Conservation (phyloP, 148 eudicot species). For the Agrostemma githago region DNA sequence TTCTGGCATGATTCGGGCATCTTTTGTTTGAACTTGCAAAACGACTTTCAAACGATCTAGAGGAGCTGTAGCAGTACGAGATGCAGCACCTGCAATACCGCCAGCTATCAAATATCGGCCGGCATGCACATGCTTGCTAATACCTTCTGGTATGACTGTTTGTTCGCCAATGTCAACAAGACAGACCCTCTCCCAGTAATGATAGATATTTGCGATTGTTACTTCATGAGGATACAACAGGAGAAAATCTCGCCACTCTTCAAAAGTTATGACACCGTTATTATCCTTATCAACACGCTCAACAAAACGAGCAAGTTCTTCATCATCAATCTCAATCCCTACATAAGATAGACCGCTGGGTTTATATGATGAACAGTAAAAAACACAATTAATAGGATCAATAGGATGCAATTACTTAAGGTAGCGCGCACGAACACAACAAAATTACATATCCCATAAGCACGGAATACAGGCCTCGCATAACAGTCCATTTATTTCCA, state of each 20-base stretch:
- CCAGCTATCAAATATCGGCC: conserved; percentile 86
- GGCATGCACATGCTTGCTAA: conserved; percentile 78
- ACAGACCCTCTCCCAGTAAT: conserved; percentile 86
- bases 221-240: conserved; percentile 94
- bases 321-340: conserved; percentile 89
- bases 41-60: conserved; percentile 84
- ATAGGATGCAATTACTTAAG: background rate
- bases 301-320: conserved; percentile 88
- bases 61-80: conserved; percentile 98
- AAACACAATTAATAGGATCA: conserved; percentile 4
- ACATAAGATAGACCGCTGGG: conserved; percentile 68
- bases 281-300: conserved; percentile 95
- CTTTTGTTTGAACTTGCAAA: conserved; percentile 73
- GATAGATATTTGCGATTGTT: conserved; percentile 85
- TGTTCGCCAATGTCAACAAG: conserved; percentile 98
- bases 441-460: background rate
- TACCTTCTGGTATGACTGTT: conserved; percentile 83
- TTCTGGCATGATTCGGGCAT: conserved; percentile 53
- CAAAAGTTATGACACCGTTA: conserved; percentile 89
- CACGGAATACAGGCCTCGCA: background rate
- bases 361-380: conserved; percentile 66
- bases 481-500: background rate
- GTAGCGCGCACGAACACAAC: conserved; percentile 9
- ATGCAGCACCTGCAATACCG: conserved; percentile 92
- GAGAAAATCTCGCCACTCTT: conserved; percentile 98